These are phyloP conservation scores for Haemoproteus tartakovskyi DNA, from an alignment of 169 alveolate species.

Conservation along the genomic window DNA sequence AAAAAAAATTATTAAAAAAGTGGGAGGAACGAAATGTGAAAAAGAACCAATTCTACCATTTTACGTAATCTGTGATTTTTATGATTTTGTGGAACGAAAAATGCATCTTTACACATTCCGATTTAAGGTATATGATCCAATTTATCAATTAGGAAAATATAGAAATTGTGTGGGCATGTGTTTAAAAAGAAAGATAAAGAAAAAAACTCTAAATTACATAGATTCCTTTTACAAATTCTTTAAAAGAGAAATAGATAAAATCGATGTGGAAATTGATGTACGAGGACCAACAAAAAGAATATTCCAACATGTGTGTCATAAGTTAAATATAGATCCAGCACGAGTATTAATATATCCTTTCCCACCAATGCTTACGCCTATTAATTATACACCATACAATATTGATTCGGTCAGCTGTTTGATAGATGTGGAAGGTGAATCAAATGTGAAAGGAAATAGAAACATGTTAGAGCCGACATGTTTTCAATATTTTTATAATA, in stretches of 20 bases:
- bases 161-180: conserved; percentile 59
- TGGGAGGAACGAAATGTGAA: conserved; percentile 30
- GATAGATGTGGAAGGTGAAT: conserved; percentile 11
- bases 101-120: conserved; percentile 31
- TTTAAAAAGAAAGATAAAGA: conserved; percentile 35
- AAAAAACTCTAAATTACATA: conserved; percentile 46
- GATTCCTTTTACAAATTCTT: conserved; percentile 49
- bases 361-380: conserved; percentile 66
- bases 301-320: conserved; percentile 74
- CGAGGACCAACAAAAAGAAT: conserved; percentile 77
- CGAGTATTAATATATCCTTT: conserved; percentile 71
- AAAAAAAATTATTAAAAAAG: conserved; percentile 23
- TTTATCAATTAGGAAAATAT: conserved; percentile 61
- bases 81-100: conserved; percentile 58
- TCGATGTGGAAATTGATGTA: conserved; percentile 70
- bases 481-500: no score
- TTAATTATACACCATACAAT: conserved; percentile 50
- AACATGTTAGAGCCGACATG: no score
- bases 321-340: conserved; percentile 78
- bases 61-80: conserved; percentile 56
- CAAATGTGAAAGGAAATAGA: no score
- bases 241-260: conserved; percentile 50
- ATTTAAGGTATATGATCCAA: conserved; percentile 56
- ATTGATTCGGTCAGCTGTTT: conserved; percentile 55
- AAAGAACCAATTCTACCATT: conserved; percentile 60